Base-by-base conservation (phyloP, 305 asterid genomes). In the Salvia sclarea region DNA sequence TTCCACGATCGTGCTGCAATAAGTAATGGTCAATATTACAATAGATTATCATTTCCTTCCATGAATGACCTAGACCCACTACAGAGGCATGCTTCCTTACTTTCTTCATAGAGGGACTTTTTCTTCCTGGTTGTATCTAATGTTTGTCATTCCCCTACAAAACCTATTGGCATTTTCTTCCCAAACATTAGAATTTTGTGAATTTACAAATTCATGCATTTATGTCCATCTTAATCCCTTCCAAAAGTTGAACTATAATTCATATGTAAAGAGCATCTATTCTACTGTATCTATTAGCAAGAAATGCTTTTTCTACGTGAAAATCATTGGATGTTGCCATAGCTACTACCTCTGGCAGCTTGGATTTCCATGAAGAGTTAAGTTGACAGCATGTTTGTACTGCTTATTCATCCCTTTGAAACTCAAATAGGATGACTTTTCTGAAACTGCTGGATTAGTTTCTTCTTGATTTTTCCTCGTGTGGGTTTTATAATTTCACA, bases 401-500 rank as follows among this genome's bases (percentile, higher is more conserved):
- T 44, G 28, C 38, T 53, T 44, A 43, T 64, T 12, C 16, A 20
- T 72, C 55, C 3, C 38, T 20, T 28, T 63, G 50, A 54, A 28
- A 28, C 48, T 56, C 31, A 17, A 64, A 16, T 28, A 37, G 16
- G 28, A 47, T 0, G n/a, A 22, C 24, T 13, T 22, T 3, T 33
- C 30, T 64, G 41, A 40, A 21, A 4, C 17, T 57, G 56, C 6
- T 11, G n/a, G 37, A 58, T 59, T 18, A 18, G 12, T 13, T 56
- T 63, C 13, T 40, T 64, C 45, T 41, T 41, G 9, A 47, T 62
- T 78, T 62, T 25, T 18, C 69, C 49, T 37, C 18, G 60, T 30
- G 16, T 13, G 12, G 40, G 17, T 68, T 10, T 38, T 43, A 52
- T 65, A 6, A 35, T 44, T 2, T 64, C 68, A 30, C 31, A 41